A percentile compares a stretch with the other conserved stretches of the same genome.
phyloP scores from a whole-genome alignment of 176 grass and related monocot genomes.

The Musa beccarii region DNA sequence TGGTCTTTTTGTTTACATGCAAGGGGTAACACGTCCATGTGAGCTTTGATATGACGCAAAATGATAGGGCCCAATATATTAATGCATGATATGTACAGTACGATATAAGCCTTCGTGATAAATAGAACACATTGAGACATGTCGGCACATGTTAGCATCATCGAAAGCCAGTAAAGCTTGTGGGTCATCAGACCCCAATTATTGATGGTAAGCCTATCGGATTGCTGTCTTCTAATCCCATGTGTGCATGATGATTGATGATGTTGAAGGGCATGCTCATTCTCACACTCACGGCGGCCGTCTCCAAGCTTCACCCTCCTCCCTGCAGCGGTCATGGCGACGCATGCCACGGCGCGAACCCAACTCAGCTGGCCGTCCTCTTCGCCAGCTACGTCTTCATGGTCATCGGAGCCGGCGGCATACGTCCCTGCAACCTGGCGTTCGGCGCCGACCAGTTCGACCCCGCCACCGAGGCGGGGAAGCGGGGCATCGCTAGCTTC shows the following conservation, averaged over 20 bases:
- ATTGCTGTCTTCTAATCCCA: background rate
- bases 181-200: background rate
- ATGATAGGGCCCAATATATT: no score
- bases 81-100: no score
- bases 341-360: slow-evolving; percentile 25
- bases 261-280: slow-evolving; percentile 51
- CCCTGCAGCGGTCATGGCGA: slow-evolving; percentile 3
- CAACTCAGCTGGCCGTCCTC: slow-evolving; percentile 32
- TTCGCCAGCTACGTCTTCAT: slow-evolving; percentile 36
- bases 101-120: no score
- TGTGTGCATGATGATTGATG: background rate
- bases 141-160: no score
- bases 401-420: slow-evolving; percentile 55
- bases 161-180: no score
- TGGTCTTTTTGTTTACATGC: no score
- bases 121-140: no score
- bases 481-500: slow-evolving; percentile 66
- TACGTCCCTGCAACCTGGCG: slow-evolving; percentile 66
- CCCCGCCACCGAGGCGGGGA: slow-evolving; percentile 39
- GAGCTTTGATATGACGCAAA: no score
- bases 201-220: background rate
- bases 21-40: no score
- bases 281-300: slow-evolving; percentile 56
- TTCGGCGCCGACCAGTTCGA: slow-evolving; percentile 86
- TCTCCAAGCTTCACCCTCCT: slow-evolving; percentile 36